Base-by-base conservation (phyloP, 805 yeast species). In the Saccharomycopsis selenospora region DNA sequence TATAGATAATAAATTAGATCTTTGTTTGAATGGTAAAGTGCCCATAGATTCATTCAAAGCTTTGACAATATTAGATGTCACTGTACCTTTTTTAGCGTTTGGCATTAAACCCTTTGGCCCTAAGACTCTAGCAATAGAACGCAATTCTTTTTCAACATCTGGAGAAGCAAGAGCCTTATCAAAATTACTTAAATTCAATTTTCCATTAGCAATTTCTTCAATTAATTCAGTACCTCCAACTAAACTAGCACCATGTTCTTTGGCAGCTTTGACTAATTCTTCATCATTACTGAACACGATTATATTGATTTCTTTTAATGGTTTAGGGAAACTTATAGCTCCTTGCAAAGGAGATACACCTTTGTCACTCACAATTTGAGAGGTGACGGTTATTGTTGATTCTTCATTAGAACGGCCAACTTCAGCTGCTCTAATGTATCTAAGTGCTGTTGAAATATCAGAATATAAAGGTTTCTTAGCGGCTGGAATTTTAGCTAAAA, bases 41-140 rank as follows among this genome's bases (percentile, higher is more conserved):
- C 93, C 93, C 40, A 79, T 66, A 44, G 80, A 77, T 6, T 70
- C 66, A 30, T 64, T 59, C 51, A 90, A 72, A 50, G 82, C 66
- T 5, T 64, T 63, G 18, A 67, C 68, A 26, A 88, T 67, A 57
- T 88, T 79, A n/a, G 77, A 75, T 1, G 83, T 69, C 6, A 91
- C 93, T 1, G 96, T 89, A 14, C 95, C 95, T 61, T 80, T 84
- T 68, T 88, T 89, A 11, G 76, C 80, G 40, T 76, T 75, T 42
- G 99, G 98, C 85, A 90, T 82, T 57, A 93, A 72, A 22, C 95
- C 95, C 59, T 73, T 79, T 27, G 95, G 95, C 50, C 98, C 98
- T 57, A 93, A 73, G 8, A 75, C 68, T 59, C 89, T 77, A n/a
- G 93, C 96, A 20, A 87, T 68, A 54, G 73, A 74, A n/a, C 57